Conservation (phyloP, 805 yeast species). For the Candida wancherniae region DNA sequence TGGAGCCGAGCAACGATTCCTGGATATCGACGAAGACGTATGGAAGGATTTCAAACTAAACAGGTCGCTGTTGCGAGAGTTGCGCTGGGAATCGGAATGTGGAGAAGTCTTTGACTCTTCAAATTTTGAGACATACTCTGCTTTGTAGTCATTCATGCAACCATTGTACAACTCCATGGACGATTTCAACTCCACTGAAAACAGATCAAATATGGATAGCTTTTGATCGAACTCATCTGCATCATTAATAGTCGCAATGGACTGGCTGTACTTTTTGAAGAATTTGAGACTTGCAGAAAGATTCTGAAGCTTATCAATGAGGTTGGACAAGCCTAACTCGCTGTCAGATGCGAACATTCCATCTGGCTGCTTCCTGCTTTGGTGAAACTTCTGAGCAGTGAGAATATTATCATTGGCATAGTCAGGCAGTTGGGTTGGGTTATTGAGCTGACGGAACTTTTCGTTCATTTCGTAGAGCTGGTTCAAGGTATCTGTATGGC, state of each 20-base stretch:
- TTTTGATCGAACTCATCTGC: slow-evolving; percentile 35
- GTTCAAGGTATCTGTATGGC: slow-evolving; percentile 21
- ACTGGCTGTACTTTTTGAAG: slow-evolving; percentile 34
- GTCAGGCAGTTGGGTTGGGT: slow-evolving; percentile 8
- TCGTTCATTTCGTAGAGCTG: slow-evolving; percentile 24
- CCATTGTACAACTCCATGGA: slow-evolving; percentile 29
- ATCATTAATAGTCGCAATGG: slow-evolving; percentile 21
- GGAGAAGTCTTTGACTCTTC: slow-evolving; percentile 11
- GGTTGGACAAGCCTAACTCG: slow-evolving; percentile 19
- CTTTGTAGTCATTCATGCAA: slow-evolving; percentile 23
- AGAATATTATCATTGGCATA: slow-evolving; percentile 15
- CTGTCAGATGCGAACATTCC: slow-evolving; percentile 8
- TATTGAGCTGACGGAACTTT: slow-evolving; percentile 19
- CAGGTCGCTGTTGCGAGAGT: slow-evolving; percentile 13
- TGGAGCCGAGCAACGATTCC: slow-evolving; percentile 21
- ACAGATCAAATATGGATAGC: slow-evolving; percentile 32
- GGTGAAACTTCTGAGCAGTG: slow-evolving; percentile 1
- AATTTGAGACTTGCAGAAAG: slow-evolving; percentile 32
- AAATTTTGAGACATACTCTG: slow-evolving; percentile 8
- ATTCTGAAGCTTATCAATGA: slow-evolving; percentile 28
- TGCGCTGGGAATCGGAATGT: slow-evolving; percentile 17
- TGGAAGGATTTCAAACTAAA: slow-evolving; percentile 33
- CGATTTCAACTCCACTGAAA: slow-evolving; percentile 26
- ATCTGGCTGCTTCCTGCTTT: background rate
- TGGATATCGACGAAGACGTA: slow-evolving; percentile 19